Evolutionary conservation across 345 rosid species (phyloP).

Genomic region (Xanthoceras sorbifolium): DNA sequence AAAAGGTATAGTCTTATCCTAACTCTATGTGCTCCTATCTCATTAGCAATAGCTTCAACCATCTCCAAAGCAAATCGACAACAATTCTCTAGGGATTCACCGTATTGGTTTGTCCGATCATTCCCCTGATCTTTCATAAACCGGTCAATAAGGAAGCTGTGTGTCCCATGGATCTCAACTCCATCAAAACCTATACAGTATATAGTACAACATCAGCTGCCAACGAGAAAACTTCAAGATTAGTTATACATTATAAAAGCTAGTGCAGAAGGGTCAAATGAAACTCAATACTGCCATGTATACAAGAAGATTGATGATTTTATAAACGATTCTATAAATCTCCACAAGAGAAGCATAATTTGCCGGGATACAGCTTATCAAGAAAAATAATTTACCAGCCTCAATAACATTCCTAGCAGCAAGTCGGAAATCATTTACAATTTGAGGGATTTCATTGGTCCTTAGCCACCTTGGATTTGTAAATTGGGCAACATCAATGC

Average conservation of each 20-base stretch:
- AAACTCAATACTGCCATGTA: neutral
- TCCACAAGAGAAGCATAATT: too few relatives aligned
- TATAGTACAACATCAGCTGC: neutral
- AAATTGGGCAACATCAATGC: constrained; percentile 41
- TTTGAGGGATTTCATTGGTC: constrained; percentile 66
- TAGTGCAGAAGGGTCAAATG: neutral
- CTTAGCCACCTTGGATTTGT: constrained; percentile 55
- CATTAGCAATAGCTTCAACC: constrained; percentile 54
- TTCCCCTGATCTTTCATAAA: constrained; percentile 73
- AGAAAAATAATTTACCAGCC: constrained; percentile 49
- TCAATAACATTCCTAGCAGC: too few relatives aligned
- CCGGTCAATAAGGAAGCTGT: constrained; percentile 68
- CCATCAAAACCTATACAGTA: constrained; percentile 60
- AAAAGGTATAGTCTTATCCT: constrained; percentile 71
- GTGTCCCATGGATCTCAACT: constrained; percentile 80
- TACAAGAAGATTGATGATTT: neutral
- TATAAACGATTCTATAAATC: too few relatives aligned
- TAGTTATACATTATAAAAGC: neutral
- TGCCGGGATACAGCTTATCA: too few relatives aligned
- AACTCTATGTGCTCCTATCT: constrained; percentile 67
- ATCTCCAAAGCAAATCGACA: constrained; percentile 64
- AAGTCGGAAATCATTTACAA: constrained; percentile 62
- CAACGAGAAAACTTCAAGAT: neutral
- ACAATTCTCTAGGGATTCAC: constrained; percentile 68
- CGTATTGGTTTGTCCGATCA: constrained; percentile 69